Conservation (phyloP, 257 asterid genomes). For the Primulina tabacum region DNA sequence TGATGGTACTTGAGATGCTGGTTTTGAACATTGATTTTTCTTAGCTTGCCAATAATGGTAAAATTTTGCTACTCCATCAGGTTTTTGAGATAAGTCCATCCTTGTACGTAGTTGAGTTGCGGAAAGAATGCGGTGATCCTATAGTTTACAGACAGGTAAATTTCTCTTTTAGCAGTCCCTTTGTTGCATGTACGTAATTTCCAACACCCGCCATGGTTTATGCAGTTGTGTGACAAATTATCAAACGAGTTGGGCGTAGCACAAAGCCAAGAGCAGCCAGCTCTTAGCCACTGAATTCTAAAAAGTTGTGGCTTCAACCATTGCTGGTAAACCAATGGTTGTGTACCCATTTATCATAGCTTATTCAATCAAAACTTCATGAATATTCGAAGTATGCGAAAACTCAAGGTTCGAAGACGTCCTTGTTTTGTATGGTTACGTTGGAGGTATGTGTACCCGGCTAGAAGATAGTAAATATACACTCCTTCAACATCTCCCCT, state of each 20-base stretch:
- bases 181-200: too few species aligned
- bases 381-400: background rate
- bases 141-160: slow-evolving; percentile 71
- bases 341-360: background rate
- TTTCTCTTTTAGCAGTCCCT: background rate
- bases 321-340: background rate
- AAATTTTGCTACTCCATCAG: slow-evolving; percentile 37
- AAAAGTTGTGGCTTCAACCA: slow-evolving; percentile 5
- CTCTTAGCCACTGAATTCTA: slow-evolving; percentile 32
- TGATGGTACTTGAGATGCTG: slow-evolving; percentile 2
- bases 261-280: slow-evolving; percentile 43
- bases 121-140: slow-evolving; percentile 70
- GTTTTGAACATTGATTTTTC: background rate
- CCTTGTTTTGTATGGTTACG: background rate
- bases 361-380: background rate
- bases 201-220: background rate
- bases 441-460: background rate
- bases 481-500: background rate
- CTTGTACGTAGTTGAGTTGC: slow-evolving; percentile 74
- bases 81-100: slow-evolving; percentile 86
- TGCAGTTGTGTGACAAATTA: slow-evolving; percentile 82
- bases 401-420: background rate
- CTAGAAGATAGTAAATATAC: background rate
- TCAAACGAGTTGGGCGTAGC: slow-evolving; percentile 75
- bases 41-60: background rate